Percentiles rank a stretch among this genome's conserved stretches.
These are phyloP conservation scores for Phragmites australis DNA, from an alignment of 176 grass and related monocot species.

Conservation along the genomic window DNA sequence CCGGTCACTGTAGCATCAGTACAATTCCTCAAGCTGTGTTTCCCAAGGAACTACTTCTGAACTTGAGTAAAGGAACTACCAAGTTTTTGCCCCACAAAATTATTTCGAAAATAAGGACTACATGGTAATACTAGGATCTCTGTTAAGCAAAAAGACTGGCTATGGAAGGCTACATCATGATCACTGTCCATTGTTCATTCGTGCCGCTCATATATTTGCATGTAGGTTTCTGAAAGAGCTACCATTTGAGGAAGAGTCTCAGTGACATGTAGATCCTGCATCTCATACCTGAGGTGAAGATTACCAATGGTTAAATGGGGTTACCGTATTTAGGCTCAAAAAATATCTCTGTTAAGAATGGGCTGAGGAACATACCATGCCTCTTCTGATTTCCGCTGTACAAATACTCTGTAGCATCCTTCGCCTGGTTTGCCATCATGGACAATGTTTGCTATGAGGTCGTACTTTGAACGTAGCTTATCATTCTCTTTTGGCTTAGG, in stretches of 20 bases:
- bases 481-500: slow-evolving; percentile 64
- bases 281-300: slow-evolving; percentile 74
- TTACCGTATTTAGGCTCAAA: background rate
- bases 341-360: background rate
- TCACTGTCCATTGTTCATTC: slow-evolving; percentile 38
- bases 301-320: background rate
- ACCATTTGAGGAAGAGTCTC: slow-evolving; percentile 99
- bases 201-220: slow-evolving; percentile 99
- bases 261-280: slow-evolving; percentile 97
- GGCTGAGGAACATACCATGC: slow-evolving; percentile 58
- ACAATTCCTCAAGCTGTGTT: background rate
- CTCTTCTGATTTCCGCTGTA: slow-evolving; percentile 91
- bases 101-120: slow-evolving; percentile 9
- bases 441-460: slow-evolving; percentile 95
- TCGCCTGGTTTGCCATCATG: slow-evolving; percentile 95
- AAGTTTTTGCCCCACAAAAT: background rate
- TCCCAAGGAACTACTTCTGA: background rate
- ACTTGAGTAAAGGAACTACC: background rate
- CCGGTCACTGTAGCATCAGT: background rate
- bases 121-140: background rate
- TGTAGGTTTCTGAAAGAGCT: slow-evolving; percentile 85
- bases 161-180: background rate
- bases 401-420: slow-evolving; percentile 92
- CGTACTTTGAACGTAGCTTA: slow-evolving; percentile 83
- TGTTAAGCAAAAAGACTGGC: background rate